These are phyloP conservation scores for Fistulinella prunicolor DNA, from an alignment of 768 basidiomycete genomes.

Conservation along the genomic window DNA sequence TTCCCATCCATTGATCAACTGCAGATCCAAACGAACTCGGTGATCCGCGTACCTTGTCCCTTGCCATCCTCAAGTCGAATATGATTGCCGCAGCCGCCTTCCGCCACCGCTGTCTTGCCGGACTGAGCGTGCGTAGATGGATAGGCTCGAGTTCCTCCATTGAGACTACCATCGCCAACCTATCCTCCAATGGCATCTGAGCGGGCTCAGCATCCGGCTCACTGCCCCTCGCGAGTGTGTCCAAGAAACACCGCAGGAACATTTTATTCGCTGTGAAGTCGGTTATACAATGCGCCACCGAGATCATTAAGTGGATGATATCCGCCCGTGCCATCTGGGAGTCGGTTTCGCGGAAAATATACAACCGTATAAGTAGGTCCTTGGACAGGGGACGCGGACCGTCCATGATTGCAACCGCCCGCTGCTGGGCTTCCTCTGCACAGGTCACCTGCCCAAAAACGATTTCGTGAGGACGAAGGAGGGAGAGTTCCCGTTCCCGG, in stretches of 20 bases:
- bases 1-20: background rate
- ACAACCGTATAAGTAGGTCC: conserved; percentile 40
- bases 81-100: conserved; percentile 41
- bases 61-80: conserved; percentile 30
- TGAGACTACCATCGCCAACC: conserved; percentile 41
- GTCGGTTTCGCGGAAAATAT: conserved; percentile 37
- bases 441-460: conserved; percentile 32
- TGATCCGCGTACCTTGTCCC: conserved; percentile 35
- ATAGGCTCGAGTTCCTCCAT: conserved; percentile 38
- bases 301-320: conserved; percentile 43
- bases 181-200: conserved; percentile 32
- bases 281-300: conserved; percentile 47
- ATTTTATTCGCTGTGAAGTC: conserved; percentile 46
- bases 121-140: conserved; percentile 25
- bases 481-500: conserved; percentile 33
- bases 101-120: conserved; percentile 44
- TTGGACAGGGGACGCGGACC: conserved; percentile 39
- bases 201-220: background rate
- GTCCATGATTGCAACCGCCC: conserved; percentile 31
- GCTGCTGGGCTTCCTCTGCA: conserved; percentile 32
- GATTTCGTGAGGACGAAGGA: conserved; percentile 40
- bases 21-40: too few relatives aligned
- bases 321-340: conserved; percentile 22
- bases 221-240: conserved; percentile 31
- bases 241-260: conserved; percentile 44